A percentile compares a stretch with the other conserved stretches of the same genome.
phyloP scores from a whole-genome alignment of 2,329 filamentous ascomycete genomes.

The Pseudogymnoascus sp. region DNA sequence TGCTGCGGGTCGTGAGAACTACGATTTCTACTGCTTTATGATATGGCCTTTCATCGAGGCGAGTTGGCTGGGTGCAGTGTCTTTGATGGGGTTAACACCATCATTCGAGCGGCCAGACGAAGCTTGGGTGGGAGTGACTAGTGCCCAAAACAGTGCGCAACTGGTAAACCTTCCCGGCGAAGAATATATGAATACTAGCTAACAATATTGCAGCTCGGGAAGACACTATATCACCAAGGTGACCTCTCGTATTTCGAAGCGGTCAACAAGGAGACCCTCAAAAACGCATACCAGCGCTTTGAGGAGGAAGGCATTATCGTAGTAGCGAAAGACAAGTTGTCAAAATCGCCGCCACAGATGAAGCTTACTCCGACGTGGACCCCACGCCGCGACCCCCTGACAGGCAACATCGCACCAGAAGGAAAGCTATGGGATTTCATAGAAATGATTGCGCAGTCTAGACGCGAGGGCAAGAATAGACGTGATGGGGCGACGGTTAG shows the following conservation, averaged over 20 bases:
- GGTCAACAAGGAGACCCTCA: conserved; percentile 95
- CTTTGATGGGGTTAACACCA: conserved; percentile 77
- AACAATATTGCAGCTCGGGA: conserved; percentile 58
- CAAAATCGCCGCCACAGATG: conserved; percentile 53
- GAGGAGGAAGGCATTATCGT: conserved; percentile 84
- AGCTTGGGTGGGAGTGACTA: conserved; percentile 69
- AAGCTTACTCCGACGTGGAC: conserved; percentile 68
- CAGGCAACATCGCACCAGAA: conserved; percentile 54
- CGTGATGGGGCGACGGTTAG: conserved; percentile 88
- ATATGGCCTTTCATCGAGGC: conserved; percentile 98
- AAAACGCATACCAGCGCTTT: conserved; percentile 83
- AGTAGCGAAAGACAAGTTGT: conserved; percentile 59
- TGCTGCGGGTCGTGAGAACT: conserved; percentile 78
- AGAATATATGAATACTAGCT: conserved; percentile 16
- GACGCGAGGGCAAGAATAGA: conserved; percentile 90
- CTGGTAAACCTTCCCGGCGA: conserved; percentile 44
- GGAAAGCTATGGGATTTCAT: conserved; percentile 88
- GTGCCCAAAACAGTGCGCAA: conserved; percentile 74
- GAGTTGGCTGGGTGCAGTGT: conserved; percentile 83
- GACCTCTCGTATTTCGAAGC: conserved; percentile 96
- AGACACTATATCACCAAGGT: conserved; percentile 95
- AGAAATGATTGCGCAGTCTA: conserved; percentile 71
- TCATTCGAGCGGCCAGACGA: conserved; percentile 49
- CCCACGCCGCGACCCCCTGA: conserved; percentile 54
- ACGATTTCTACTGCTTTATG: conserved; percentile 96